Evolutionary conservation across 306 rosid genomes (phyloP), one percentile per base, ranked within the genome.

Genomic region (Dryas octopetala): DNA sequence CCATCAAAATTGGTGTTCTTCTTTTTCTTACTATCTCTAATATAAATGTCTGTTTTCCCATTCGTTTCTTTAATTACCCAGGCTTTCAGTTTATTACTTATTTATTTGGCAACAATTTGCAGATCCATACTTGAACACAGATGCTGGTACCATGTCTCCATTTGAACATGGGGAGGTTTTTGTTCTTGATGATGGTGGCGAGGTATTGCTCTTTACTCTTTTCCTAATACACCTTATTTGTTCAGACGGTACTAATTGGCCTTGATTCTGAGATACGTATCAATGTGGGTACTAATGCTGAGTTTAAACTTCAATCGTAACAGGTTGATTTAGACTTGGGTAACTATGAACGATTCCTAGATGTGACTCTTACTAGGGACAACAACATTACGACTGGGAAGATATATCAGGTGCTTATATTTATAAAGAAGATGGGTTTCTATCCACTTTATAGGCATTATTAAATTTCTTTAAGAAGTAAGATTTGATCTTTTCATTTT

Each of bases 141-240:
- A 96, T 81, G 98, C 99, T 7, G 99, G 99, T n/a, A 96, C 99
- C 80, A 92, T 96, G 99, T 96, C 99, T 85, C 99, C 99, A 19
- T 96, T 96, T 76, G 99, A 96, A 65, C 99, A 96, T n/a, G 99
- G 99, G 38, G 98, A 96, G 78, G 99, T 96, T 78, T 96, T 96
- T 75, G 99, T 96, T 79, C 98, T 96, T 77, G 99, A 96, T 74
- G 99, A 96, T 71, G 97, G 99, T 6, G 99, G 99, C 60, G 99
- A 96, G 99, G 91, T 90, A 82, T 64, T 19, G 23, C 38, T 32
- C 17, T 10, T 7, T 47, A 19, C 14, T 23, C 26, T 38, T 66
- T 2, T 47, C 75, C 58, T 54, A 76, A 32, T 32, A 32, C 38
- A 32, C 38, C 38, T 32, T 32, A 32, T 32, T 32, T 32, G 38